A percentile compares a stretch with the other conserved stretches of the same genome.
These are phyloP conservation scores for Colletotrichum neosansevieriae DNA, from an alignment of 2,329 filamentous ascomycete genomes.

Conservation along the genomic window DNA sequence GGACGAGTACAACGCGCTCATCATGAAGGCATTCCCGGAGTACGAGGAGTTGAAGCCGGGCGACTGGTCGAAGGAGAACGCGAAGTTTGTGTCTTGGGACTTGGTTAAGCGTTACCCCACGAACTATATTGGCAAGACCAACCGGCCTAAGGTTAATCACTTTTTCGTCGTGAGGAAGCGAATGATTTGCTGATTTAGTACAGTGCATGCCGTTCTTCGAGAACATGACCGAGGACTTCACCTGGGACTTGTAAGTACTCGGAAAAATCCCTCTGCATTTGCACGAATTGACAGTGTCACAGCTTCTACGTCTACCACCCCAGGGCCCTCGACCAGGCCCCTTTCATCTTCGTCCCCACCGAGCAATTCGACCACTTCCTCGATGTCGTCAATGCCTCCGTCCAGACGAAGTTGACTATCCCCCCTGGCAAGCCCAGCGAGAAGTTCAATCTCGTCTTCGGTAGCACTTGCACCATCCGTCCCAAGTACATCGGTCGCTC, in stretches of 20 bases:
- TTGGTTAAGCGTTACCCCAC: constrained; percentile 70
- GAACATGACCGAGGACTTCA: constrained; percentile 66
- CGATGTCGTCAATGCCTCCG: constrained; percentile 70
- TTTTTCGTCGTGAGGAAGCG: background rate
- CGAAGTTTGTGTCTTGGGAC: constrained; percentile 63
- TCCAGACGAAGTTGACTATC: constrained; percentile 67
- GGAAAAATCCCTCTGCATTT: background rate
- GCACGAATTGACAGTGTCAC: constrained; percentile 31
- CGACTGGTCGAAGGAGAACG: constrained; percentile 44
- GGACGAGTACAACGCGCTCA: constrained; percentile 22
- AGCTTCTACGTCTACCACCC: constrained; percentile 78
- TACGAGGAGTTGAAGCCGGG: constrained; percentile 29
- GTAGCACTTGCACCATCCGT: constrained; percentile 67
- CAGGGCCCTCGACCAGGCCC: constrained; percentile 56
- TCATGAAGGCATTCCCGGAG: constrained; percentile 28
- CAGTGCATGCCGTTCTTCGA: constrained; percentile 67
- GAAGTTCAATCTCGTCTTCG: constrained; percentile 73
- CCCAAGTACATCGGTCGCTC: constrained; percentile 77
- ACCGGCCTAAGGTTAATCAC: constrained; percentile 58
- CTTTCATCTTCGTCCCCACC: constrained; percentile 76
- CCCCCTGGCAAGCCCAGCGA: constrained; percentile 63
- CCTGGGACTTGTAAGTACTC: constrained; percentile 81
- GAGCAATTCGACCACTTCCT: constrained; percentile 75
- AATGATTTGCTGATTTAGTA: background rate
- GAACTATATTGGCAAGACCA: constrained; percentile 67